phyloP scores from a whole-genome alignment of 1,284 basidiomycete species.

The Fomitopsis schrenkii region DNA sequence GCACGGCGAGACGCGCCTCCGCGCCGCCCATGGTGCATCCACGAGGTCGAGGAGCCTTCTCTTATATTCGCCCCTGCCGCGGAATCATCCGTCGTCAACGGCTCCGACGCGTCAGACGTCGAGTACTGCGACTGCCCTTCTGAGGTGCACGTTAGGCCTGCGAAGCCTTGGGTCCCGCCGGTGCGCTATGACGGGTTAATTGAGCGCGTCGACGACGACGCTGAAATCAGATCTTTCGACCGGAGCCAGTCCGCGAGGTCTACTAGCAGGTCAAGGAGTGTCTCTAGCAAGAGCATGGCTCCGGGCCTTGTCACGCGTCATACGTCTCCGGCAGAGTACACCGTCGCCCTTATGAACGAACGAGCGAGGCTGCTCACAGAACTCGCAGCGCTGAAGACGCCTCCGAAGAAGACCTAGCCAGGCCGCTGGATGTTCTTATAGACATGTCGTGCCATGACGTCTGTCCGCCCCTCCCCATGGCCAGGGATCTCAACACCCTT shows the following conservation, averaged over 20 bases:
- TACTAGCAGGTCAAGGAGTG: conserved; percentile 4
- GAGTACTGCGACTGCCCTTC: conserved; percentile 11
- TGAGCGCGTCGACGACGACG: conserved; percentile 43
- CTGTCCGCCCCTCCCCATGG: too few species aligned
- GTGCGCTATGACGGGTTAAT: conserved; percentile 54
- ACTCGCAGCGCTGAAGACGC: conserved; percentile 33
- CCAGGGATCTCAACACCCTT: too few species aligned
- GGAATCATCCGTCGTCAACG: conserved; percentile 1
- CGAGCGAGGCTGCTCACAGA: conserved; percentile 44
- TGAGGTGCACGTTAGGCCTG: conserved; percentile 6
- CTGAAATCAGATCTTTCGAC: conserved; percentile 47
- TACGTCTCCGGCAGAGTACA: conserved; percentile 37
- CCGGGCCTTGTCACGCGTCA: conserved; percentile 29
- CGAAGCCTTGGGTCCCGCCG: conserved; percentile 12
- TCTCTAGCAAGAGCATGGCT: background rate
- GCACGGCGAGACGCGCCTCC: conserved; percentile 3
- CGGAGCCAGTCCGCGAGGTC: conserved; percentile 9
- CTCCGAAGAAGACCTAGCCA: background rate
- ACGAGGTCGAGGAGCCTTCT: conserved; percentile 44
- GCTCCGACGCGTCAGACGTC: background rate
- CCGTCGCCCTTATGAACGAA: conserved; percentile 45
- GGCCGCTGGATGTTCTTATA: background rate
- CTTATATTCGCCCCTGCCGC: conserved; percentile 21
- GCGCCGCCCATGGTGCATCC: conserved; percentile 37
- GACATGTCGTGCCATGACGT: background rate